Evolutionary conservation across 2,329 filamentous ascomycete species (phyloP).

Genomic region (Hymenoscyphus salicellus): DNA sequence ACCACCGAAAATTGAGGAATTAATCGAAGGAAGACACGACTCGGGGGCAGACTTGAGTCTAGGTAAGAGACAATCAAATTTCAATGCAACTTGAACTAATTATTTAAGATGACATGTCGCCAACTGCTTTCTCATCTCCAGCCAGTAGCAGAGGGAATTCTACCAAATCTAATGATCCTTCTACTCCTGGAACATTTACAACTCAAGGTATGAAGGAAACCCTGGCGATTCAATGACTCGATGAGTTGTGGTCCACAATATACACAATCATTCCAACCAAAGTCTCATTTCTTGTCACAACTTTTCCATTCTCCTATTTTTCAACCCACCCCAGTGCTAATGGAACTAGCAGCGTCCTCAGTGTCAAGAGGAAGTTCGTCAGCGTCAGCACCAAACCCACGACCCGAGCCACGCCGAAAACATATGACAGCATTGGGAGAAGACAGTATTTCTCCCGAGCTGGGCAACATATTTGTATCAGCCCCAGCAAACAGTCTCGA

Average conservation of each 20-base stretch:
- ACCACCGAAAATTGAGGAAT: neutral
- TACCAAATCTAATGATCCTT: slow-evolving; percentile 3
- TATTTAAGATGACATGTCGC: slow-evolving; percentile 6
- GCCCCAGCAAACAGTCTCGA: slow-evolving; percentile 13
- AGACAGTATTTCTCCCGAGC: slow-evolving; percentile 11
- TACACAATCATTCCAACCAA: no score
- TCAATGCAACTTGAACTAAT: neutral
- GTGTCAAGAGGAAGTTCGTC: slow-evolving; percentile 9
- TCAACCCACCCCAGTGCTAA: neutral
- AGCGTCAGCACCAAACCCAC: neutral
- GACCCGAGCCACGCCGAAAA: slow-evolving; percentile 1
- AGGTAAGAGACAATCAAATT: slow-evolving; percentile 2
- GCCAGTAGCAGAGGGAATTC: slow-evolving; percentile 8
- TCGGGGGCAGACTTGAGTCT: slow-evolving; percentile 8
- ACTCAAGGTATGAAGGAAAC: neutral
- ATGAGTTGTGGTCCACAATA: no score
- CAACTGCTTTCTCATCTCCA: slow-evolving; percentile 6
- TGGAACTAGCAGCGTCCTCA: neutral
- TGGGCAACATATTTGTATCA: slow-evolving; percentile 14
- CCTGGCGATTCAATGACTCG: no score
- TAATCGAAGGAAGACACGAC: slow-evolving; percentile 4
- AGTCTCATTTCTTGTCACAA: no score
- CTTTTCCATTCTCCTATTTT: no score
- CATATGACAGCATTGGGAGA: neutral
- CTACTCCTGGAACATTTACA: neutral